Conservation (phyloP, 73 alveolate genomes). For the Symbiodinium pilosum region DNA sequence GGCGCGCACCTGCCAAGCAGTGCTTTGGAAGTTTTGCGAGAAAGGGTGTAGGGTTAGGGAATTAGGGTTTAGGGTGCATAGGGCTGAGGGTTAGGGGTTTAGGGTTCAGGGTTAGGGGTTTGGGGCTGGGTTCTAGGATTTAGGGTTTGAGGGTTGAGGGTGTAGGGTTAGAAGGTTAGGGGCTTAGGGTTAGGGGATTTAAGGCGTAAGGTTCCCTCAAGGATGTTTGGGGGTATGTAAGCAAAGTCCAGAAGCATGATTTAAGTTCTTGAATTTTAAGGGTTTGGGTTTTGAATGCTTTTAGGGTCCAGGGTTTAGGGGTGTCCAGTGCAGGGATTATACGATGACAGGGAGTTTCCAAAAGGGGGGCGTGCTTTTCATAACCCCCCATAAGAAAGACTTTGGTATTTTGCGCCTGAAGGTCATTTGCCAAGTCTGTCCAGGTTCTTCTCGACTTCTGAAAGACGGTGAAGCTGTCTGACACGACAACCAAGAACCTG, state of each 20-base stretch:
- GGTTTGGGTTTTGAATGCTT: not conserved
- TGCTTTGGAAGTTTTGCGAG: too few relatives aligned
- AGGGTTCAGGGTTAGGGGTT: not conserved
- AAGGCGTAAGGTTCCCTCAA: not conserved
- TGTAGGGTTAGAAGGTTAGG: not conserved
- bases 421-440: too few relatives aligned
- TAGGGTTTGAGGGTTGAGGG: not conserved
- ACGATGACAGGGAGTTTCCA: too few relatives aligned
- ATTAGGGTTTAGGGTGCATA: not conserved
- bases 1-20: constrained; percentile 32
- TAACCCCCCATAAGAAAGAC: too few relatives aligned
- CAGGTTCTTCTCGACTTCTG: too few relatives aligned
- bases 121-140: not conserved
- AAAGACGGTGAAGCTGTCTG: too few relatives aligned
- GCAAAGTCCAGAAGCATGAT: too few relatives aligned
- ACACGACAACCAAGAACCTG: too few relatives aligned
- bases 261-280: not conserved
- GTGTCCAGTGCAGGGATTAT: too few relatives aligned
- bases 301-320: not conserved
- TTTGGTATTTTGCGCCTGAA: too few relatives aligned
- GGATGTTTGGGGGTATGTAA: not conserved
- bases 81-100: not conserved
- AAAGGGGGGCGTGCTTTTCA: too few relatives aligned
- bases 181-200: not conserved
- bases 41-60: not conserved